phyloP scores from a whole-genome alignment of 2,329 filamentous ascomycete species.

The Pseudopithomyces chartarum region DNA sequence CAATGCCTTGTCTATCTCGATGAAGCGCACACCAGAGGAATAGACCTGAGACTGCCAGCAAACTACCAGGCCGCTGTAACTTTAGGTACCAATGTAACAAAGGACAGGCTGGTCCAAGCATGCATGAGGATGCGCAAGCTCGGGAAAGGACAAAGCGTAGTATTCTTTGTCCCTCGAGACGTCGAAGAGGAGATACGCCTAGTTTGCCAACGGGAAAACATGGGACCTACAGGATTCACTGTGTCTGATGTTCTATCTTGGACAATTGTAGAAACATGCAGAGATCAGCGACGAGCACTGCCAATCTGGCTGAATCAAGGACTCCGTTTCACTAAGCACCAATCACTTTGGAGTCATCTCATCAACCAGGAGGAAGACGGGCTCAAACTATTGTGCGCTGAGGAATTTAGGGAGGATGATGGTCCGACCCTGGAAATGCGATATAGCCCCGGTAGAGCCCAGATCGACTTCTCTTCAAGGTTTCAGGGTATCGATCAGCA shows the following conservation, averaged over 20 bases:
- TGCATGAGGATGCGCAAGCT: conserved; percentile 70
- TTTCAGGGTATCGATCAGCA: conserved; percentile 22
- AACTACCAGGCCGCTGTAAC: conserved; percentile 70
- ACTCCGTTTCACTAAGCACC: conserved; percentile 52
- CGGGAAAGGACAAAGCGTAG: conserved; percentile 67
- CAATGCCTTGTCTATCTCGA: conserved; percentile 71
- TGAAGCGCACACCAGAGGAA: conserved; percentile 72
- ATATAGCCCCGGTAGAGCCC: conserved; percentile 50
- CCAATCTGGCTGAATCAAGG: conserved; percentile 68
- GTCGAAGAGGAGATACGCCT: conserved; percentile 60
- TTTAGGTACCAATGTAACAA: conserved; percentile 66
- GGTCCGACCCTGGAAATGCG: conserved; percentile 57
- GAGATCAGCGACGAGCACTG: conserved; percentile 55
- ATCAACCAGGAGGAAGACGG: conserved; percentile 31
- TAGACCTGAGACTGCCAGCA: conserved; percentile 65
- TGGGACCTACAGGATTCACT: conserved; percentile 39
- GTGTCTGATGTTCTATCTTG: conserved; percentile 64
- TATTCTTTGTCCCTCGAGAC: conserved; percentile 65
- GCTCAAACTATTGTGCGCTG: conserved; percentile 33
- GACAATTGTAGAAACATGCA: conserved; percentile 63
- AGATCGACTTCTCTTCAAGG: neutral
- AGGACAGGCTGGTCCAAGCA: conserved; percentile 72
- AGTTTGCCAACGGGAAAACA: conserved; percentile 8
- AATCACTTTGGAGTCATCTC: conserved; percentile 21
- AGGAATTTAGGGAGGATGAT: conserved; percentile 61